Conservation (phyloP, 257 asterid genomes). For the Solanum corneliomulleri region DNA sequence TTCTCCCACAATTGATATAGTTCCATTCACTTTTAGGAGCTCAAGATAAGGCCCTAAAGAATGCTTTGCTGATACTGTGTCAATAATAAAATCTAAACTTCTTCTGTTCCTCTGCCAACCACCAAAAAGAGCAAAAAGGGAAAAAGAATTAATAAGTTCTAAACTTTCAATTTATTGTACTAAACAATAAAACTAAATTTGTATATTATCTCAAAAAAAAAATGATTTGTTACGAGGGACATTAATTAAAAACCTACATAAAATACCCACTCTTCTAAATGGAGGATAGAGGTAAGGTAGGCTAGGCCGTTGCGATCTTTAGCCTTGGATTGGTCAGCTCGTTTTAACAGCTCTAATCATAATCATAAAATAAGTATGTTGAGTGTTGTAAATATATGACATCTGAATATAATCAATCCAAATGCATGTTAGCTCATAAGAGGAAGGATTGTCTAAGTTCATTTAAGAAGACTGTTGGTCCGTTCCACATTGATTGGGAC, state of each 20-base stretch:
- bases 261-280: background rate
- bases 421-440: background rate
- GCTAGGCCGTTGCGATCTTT: background rate
- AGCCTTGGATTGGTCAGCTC: background rate
- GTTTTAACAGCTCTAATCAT: background rate
- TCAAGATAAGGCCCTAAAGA: conserved; percentile 56
- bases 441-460: background rate
- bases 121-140: background rate
- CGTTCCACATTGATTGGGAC: background rate
- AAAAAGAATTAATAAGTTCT: background rate
- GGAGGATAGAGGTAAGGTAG: background rate
- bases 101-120: conserved; percentile 34
- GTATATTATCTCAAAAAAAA: background rate
- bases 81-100: conserved; percentile 54
- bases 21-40: conserved; percentile 60
- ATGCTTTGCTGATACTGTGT: conserved; percentile 66
- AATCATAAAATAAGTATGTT: background rate
- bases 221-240: background rate
- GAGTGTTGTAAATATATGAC: background rate
- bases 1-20: conserved; percentile 61
- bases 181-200: background rate
- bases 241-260: background rate
- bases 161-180: background rate
- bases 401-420: background rate
- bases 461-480: background rate